phyloP scores from a whole-genome alignment of 2,329 filamentous ascomycete genomes.

The Penicillium sp. region DNA sequence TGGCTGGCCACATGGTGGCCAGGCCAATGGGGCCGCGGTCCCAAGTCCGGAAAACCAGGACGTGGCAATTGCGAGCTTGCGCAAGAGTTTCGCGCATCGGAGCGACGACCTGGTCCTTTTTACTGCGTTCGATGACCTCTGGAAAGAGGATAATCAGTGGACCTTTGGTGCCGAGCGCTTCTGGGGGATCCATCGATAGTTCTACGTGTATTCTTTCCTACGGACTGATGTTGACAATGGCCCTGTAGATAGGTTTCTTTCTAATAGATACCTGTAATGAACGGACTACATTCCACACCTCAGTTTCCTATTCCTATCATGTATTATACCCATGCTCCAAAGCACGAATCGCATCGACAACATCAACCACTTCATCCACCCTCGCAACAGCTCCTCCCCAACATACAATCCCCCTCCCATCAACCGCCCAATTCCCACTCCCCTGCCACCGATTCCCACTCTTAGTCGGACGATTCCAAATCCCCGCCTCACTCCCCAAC shows the following conservation, averaged over 20 bases:
- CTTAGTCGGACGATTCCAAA: too few species aligned
- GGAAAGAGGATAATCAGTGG: slow-evolving; percentile 61
- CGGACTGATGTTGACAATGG: neutral
- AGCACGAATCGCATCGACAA: too few species aligned
- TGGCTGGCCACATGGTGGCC: slow-evolving; percentile 72
- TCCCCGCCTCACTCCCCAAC: too few species aligned
- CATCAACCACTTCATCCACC: too few species aligned
- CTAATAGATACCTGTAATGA: neutral
- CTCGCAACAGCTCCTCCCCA: too few species aligned
- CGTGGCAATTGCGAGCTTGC: slow-evolving; percentile 60
- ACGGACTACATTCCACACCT: too few species aligned
- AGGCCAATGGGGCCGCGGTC: slow-evolving; percentile 60
- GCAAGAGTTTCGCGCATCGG: slow-evolving; percentile 48
- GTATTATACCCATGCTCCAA: too few species aligned
- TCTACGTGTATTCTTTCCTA: too few species aligned
- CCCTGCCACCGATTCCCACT: too few species aligned
- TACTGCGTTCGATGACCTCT: slow-evolving; percentile 70
- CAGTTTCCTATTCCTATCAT: too few species aligned
- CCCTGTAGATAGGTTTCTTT: neutral
- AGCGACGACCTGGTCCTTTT: slow-evolving; percentile 58
- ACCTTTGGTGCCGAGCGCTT: slow-evolving; percentile 69
- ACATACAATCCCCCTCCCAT: too few species aligned
- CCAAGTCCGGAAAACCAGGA: slow-evolving; percentile 62
- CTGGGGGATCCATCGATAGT: slow-evolving; percentile 57
- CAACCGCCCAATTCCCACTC: too few species aligned